phyloP scores from a whole-genome alignment of 129 eudicot species.

The Pulicaria dysenterica region DNA sequence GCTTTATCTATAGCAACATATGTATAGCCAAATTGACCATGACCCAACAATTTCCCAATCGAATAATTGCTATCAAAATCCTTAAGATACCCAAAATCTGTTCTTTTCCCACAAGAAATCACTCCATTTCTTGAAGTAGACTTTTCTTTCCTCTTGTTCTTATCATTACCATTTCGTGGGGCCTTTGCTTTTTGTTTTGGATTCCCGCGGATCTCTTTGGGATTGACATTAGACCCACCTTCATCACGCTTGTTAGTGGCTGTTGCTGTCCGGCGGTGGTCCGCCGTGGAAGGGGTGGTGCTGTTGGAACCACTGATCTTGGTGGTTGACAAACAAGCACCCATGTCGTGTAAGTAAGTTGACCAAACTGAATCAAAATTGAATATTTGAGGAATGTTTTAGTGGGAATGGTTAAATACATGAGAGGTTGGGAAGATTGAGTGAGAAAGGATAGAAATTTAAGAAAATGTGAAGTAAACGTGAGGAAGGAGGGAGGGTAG shows the following conservation, averaged over 20 bases:
- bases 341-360: constrained; percentile 30
- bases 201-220: constrained; percentile 21
- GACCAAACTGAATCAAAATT: constrained; percentile 21
- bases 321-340: constrained; percentile 41
- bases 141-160: constrained; percentile 23
- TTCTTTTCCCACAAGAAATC: constrained; percentile 73
- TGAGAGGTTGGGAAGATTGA: neutral
- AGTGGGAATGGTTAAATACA: constrained; percentile 15
- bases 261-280: constrained; percentile 19
- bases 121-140: constrained; percentile 36
- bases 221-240: constrained; percentile 23
- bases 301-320: constrained; percentile 42
- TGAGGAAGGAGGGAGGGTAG: constrained; percentile 5
- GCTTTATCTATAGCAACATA: constrained; percentile 83
- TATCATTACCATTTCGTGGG: neutral
- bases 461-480: constrained; percentile 25
- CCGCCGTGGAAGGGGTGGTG: constrained; percentile 38
- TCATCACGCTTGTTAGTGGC: constrained; percentile 19
- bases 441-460: constrained; percentile 14
- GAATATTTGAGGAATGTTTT: constrained; percentile 2
- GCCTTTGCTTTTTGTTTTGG: constrained; percentile 10
- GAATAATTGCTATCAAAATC: constrained; percentile 67
- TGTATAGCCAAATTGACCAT: constrained; percentile 98
- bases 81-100: constrained; percentile 88
- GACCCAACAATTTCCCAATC: constrained; percentile 91